Base-by-base conservation (phyloP, 2,329 filamentous ascomycete species). In the Calonectria ilicicola region DNA sequence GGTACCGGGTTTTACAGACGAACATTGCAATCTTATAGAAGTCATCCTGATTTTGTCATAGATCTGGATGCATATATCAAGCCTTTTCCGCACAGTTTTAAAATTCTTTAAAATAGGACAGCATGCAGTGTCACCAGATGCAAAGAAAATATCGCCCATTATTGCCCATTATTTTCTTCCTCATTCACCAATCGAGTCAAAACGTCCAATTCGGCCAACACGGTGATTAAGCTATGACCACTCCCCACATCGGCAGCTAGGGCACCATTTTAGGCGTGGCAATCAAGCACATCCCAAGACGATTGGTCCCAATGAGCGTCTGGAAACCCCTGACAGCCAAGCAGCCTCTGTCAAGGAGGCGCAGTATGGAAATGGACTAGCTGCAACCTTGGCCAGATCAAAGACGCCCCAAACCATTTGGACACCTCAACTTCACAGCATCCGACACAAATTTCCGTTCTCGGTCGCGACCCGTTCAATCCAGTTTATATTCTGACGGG, bases 281-380 rank as follows among this genome's bases (percentile, higher is more conserved):
- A 69, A 65, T 72, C 74, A 60, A 64, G 29, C 42, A 40, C 63
- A 46, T 29, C 23, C 56, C 40, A 46, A 65, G 26, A 27, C 58
- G 21, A 70, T 72, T 69, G 58, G 70, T 49, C 49, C 63, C 69
- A 51, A 65, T 63, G 53, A 75, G 67, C 71, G 56, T 65, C 76
- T 77, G 77, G 77, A 73, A 76, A 72, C 76, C 78, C 78, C 77
- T 80, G 76, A 78, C 78, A 79, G 78, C 76, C 78, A 79, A 75
- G 78, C 78, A 80, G 77, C 76, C 78, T 80, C 76, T 69, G 68
- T 53, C 62, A 71, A 71, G 68, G 64, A 70, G 70, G 67, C 68
- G 65, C 72, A 67, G 53, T 60, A 42, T 68, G 53, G 44, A 62
- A 68, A 51, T 19, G 51, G 38, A 60, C 78, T 80, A 80, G 77